These are phyloP conservation scores for Penicillium samsonianum DNA, from an alignment of 495 filamentous ascomycete genomes.

Conservation along the genomic window DNA sequence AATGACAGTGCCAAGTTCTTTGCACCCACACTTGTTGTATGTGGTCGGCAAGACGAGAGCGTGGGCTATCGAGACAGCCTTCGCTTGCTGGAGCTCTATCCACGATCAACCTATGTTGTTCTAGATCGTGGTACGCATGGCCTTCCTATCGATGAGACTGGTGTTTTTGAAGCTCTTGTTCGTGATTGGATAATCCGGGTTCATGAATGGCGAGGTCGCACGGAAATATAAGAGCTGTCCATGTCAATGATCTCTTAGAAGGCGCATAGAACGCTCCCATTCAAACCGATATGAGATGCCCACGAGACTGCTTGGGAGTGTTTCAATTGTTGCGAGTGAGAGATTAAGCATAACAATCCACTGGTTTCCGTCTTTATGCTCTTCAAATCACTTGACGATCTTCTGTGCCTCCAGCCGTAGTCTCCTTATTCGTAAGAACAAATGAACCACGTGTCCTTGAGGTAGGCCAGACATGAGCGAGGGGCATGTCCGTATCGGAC, in stretches of 20 bases:
- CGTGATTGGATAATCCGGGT: conserved; percentile 32
- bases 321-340: too few relatives aligned
- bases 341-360: too few relatives aligned
- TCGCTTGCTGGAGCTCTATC: conserved; percentile 36
- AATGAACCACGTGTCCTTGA: too few relatives aligned
- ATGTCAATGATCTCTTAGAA: neutral
- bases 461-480: too few relatives aligned
- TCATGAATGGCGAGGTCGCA: conserved; percentile 25
- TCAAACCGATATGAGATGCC: too few relatives aligned
- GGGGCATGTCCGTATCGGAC: too few relatives aligned
- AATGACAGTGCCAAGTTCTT: conserved; percentile 27
- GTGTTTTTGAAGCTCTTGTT: conserved; percentile 36
- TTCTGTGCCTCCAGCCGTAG: too few relatives aligned
- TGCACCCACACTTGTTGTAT: conserved; percentile 33
- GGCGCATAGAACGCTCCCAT: too few relatives aligned
- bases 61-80: conserved; percentile 38
- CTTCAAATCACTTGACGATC: too few relatives aligned
- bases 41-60: conserved; percentile 31
- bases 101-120: conserved; percentile 33
- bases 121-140: conserved; percentile 36
- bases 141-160: conserved; percentile 34
- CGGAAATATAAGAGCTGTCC: conserved; percentile 7
- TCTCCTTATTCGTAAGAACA: too few relatives aligned
- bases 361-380: too few relatives aligned
- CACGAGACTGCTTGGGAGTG: too few relatives aligned